Percentiles rank a stretch among this genome's conserved stretches.
phyloP scores from a whole-genome alignment of 1,139 yeast genomes.

The Yamadazyma siamensis region DNA sequence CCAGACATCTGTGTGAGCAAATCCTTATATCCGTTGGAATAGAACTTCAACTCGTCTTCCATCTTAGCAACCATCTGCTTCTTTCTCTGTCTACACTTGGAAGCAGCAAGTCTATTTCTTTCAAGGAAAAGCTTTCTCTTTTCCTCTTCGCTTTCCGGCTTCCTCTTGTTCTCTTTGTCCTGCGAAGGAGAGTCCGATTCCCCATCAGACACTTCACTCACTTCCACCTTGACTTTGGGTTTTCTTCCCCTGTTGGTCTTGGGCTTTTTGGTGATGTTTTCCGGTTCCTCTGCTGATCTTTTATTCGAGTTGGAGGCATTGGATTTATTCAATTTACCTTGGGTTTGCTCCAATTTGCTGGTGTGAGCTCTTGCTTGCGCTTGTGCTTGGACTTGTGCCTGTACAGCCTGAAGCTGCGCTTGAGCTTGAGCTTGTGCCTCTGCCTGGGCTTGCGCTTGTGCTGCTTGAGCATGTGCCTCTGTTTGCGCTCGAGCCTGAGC shows the following conservation, averaged over 20 bases:
- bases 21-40: constrained; percentile 68
- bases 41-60: constrained; percentile 71
- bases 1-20: constrained; percentile 57
- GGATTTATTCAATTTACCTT: neutral
- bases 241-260: constrained; percentile 7
- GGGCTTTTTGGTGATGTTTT: constrained; percentile 2
- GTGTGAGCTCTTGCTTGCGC: constrained; percentile 3
- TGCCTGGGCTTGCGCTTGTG: constrained; percentile 3
- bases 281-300: neutral
- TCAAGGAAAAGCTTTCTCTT: constrained; percentile 83
- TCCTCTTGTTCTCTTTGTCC: constrained; percentile 12
- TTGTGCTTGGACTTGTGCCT: constrained; percentile 2
- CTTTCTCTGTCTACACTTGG: constrained; percentile 92
- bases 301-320: neutral
- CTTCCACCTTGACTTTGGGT: constrained; percentile 7
- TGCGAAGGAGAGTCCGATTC: constrained; percentile 6
- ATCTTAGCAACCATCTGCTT: constrained; percentile 82
- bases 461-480: constrained; percentile 4
- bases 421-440: constrained; percentile 3
- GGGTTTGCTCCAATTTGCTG: neutral
- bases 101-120: constrained; percentile 91
- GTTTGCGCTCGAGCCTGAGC: constrained; percentile 6
- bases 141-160: constrained; percentile 31
- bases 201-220: constrained; percentile 5
- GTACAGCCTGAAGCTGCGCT: constrained; percentile 3